Evolutionary conservation across 179 eudicot genomes (phyloP).

Genomic region (Nepenthes alata): DNA sequence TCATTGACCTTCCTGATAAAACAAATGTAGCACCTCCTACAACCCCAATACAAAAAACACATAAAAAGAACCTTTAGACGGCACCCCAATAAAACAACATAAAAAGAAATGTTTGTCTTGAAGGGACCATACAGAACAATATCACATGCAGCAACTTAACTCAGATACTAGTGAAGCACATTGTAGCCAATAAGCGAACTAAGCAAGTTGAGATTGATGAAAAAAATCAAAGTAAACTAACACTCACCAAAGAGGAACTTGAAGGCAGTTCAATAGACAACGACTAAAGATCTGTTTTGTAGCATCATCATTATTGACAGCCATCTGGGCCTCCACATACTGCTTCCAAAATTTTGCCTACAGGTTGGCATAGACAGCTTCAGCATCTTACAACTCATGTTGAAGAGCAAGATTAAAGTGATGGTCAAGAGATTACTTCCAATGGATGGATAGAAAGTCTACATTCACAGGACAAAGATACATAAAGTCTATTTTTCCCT

Average conservation of each 20-base stretch:
- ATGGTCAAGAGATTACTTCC: no score
- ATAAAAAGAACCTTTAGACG: slow-evolving; percentile 1
- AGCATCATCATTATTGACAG: slow-evolving; percentile 82
- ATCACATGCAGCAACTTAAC: no score
- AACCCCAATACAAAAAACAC: slow-evolving; percentile 11
- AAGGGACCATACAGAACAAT: background rate
- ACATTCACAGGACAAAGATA: no score
- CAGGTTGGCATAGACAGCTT: background rate
- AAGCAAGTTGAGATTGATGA: slow-evolving; percentile 1
- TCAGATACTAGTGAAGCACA: background rate
- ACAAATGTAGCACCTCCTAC: slow-evolving; percentile 91
- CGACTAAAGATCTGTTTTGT: slow-evolving; percentile 88
- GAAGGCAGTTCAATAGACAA: slow-evolving; percentile 81
- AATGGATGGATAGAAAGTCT: no score
- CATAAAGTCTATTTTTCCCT: no score
- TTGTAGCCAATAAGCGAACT: background rate
- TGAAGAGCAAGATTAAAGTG: no score
- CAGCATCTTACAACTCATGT: background rate
- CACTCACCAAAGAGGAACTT: slow-evolving; percentile 81
- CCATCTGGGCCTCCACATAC: slow-evolving; percentile 96
- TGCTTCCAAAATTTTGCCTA: slow-evolving; percentile 99
- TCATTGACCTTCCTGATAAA: slow-evolving; percentile 87
- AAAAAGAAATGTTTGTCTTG: background rate
- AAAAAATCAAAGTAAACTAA: slow-evolving; percentile 4
- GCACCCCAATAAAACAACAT: background rate